phyloP scores from a whole-genome alignment of 306 rosid species.

The Gynostemma pentaphyllum region DNA sequence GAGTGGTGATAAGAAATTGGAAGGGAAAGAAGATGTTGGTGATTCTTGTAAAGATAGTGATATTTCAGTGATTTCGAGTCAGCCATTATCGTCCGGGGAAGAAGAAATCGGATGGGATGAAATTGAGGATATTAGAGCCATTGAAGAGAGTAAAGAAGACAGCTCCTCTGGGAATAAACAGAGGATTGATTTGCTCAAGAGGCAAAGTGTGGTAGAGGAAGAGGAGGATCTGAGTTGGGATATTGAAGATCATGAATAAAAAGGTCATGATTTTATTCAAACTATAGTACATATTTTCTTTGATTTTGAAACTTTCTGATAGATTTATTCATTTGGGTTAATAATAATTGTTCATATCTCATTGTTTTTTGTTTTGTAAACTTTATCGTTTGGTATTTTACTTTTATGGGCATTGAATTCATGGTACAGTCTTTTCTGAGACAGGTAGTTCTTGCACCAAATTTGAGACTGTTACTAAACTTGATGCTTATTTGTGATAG shows the following conservation, averaged over 20 bases:
- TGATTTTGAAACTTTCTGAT: not conserved
- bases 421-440: not conserved
- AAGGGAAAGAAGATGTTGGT: slow-evolving; percentile 25
- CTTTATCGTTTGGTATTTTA: not conserved
- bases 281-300: not conserved
- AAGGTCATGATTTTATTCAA: not conserved
- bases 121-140: slow-evolving; percentile 64
- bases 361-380: not conserved
- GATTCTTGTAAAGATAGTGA: slow-evolving; percentile 78
- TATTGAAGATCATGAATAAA: slow-evolving; percentile 55
- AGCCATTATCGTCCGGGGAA: slow-evolving; percentile 57
- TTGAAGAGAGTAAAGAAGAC: slow-evolving; percentile 45
- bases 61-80: slow-evolving; percentile 75
- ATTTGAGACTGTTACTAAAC: too few species aligned
- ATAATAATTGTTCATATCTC: not conserved
- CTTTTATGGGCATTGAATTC: not conserved
- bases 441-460: too few species aligned
- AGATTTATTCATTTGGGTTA: not conserved
- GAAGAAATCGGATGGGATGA: slow-evolving; percentile 89
- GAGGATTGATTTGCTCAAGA: slow-evolving; percentile 46
- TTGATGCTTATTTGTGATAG: too few species aligned
- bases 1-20: slow-evolving; percentile 21
- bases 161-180: slow-evolving; percentile 23
- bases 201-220: slow-evolving; percentile 28
- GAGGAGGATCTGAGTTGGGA: slow-evolving; percentile 93